phyloP scores from a whole-genome alignment of 108 stramenopile genomes.

The Cyclotella cryptica region DNA sequence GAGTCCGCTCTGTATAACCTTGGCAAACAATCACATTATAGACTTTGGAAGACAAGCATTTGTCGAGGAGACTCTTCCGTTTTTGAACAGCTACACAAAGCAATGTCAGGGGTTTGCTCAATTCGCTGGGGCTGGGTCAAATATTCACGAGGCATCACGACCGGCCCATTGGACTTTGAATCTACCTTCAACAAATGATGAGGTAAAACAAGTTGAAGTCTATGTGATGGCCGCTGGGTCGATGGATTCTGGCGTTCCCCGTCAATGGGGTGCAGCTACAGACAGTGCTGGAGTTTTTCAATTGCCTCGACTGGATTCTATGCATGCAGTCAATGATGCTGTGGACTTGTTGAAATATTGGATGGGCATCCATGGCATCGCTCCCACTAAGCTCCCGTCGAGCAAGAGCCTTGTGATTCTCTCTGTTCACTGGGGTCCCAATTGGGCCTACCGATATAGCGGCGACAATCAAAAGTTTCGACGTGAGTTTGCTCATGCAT shows the following conservation, averaged over 20 bases:
- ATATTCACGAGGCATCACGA: slow-evolving; percentile 5
- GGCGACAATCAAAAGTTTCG: slow-evolving; percentile 14
- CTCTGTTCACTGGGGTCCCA: slow-evolving; percentile 32
- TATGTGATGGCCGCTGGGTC: slow-evolving; percentile 17
- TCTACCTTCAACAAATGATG: neutral
- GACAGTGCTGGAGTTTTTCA: slow-evolving; percentile 14
- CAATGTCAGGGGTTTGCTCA: neutral
- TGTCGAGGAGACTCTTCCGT: slow-evolving; percentile 24
- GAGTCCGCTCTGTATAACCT: slow-evolving; percentile 19
- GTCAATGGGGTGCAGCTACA: slow-evolving; percentile 8
- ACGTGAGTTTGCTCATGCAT: slow-evolving; percentile 26
- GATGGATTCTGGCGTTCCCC: slow-evolving; percentile 16
- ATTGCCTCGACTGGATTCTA: slow-evolving; percentile 2
- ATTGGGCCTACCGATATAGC: slow-evolving; percentile 19
- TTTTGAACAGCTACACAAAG: slow-evolving; percentile 2
- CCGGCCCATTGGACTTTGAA: slow-evolving; percentile 13
- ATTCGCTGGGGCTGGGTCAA: slow-evolving; percentile 17
- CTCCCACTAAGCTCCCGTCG: neutral
- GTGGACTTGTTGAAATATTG: slow-evolving; percentile 5
- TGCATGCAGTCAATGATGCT: slow-evolving; percentile 10
- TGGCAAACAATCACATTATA: slow-evolving; percentile 37
- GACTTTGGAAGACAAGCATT: slow-evolving; percentile 28
- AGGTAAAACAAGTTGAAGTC: neutral
- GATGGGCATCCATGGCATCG: neutral
- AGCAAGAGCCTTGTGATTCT: slow-evolving; percentile 14